Evolutionary conservation across 1,139 yeast species (phyloP), one percentile per base, ranked within the genome.

Genomic region (Hemisphaericaspora lyxosophila): DNA sequence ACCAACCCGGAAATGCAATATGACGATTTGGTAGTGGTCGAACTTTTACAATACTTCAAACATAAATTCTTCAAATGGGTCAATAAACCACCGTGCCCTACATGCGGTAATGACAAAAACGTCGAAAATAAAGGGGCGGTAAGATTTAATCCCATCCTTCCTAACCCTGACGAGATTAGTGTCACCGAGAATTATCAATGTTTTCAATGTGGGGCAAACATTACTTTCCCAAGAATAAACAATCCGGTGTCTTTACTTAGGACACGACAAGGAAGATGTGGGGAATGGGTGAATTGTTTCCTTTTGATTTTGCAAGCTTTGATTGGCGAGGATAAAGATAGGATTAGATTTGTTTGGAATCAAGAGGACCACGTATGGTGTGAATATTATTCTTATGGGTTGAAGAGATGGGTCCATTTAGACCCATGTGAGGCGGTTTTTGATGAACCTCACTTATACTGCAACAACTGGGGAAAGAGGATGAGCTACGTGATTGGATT

Each of bases 311-410:
- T 90, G 42, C 71, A 80, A 29, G 80, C 95, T 0, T 61, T 89
- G 26, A 44, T 70, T 33, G 50, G 50, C 5, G 44, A 39, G 9
- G 44, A 57, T 5, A 88, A 85, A 1, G 62, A 80, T 6, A 67
- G 76, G 26, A 70, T 74, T 0, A 62, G 98, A 39, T 89, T 84
- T 54, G 70, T 89, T 2, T 86, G 95, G 95, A 89, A 89, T 57
- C 68, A 76, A 4, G 98, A 90, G 55, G 97, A 90, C 54, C 98
- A 90, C 57, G 97, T 87, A 0, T 90, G 97, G 98, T 84, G 95
- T 51, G 98, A 90, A 55, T 83, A 85, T 49, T 90, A 79, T 56
- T 85, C 95, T 2, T 60, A 54, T 0, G 55, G 64, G 15, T 68
- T 77, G 46, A 58, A 70, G 34, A 64, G 89, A 40, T 90, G 97